Evolutionary conservation across 805 yeast genomes (phyloP).

Genomic region (Metschnikowia drakensbergensis): DNA sequence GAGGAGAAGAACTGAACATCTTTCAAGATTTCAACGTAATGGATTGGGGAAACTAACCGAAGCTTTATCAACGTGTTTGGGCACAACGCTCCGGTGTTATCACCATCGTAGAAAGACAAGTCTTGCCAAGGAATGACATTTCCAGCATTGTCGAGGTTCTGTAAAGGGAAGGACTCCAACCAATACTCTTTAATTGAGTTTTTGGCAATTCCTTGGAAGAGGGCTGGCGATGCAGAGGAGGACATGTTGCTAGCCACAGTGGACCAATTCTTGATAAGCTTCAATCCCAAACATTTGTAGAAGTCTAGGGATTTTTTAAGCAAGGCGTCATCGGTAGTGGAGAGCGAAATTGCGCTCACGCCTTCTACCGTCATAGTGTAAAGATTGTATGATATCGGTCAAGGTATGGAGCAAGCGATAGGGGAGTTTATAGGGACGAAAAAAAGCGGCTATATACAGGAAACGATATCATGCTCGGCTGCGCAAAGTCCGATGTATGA

Average conservation of each 20-base stretch:
- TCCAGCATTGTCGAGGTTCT: conserved; percentile 31
- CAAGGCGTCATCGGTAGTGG: conserved; percentile 46
- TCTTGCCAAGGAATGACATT: conserved; percentile 41
- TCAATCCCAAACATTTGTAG: conserved; percentile 59
- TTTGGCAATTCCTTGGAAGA: conserved; percentile 52
- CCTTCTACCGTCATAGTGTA: conserved; percentile 19
- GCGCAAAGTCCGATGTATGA: conserved; percentile 15
- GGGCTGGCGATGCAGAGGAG: conserved; percentile 16
- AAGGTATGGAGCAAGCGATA: conserved; percentile 2
- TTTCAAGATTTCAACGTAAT: conserved; percentile 11
- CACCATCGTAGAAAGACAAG: conserved; percentile 36
- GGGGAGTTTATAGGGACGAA: conserved; percentile 8
- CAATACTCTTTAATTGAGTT: conserved; percentile 69
- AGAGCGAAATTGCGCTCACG: conserved; percentile 58
- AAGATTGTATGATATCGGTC: background rate
- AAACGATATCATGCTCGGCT: conserved; percentile 14
- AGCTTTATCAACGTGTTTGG: conserved; percentile 34
- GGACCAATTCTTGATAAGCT: conserved; percentile 54
- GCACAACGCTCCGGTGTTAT: conserved; percentile 26
- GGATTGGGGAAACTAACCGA: conserved; percentile 25
- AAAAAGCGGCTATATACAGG: conserved; percentile 3
- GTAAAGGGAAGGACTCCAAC: conserved; percentile 65
- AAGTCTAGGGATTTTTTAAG: conserved; percentile 51
- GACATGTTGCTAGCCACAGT: conserved; percentile 43
- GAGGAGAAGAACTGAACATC: conserved; percentile 33